Base-by-base conservation (phyloP, 2,329 filamentous ascomycete species). In the Talaromyces sp. region DNA sequence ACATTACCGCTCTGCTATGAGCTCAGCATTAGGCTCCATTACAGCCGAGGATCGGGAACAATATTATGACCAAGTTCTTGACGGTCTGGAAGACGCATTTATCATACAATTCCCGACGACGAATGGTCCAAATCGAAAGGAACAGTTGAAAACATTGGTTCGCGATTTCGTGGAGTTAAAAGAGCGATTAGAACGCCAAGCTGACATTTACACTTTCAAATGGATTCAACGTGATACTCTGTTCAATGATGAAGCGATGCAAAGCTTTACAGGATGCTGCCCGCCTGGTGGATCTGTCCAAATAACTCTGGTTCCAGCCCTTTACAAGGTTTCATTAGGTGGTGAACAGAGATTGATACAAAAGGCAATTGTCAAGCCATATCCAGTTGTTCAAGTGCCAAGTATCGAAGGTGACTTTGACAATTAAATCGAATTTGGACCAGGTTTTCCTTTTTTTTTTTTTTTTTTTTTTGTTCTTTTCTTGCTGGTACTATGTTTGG, bases 1-100 rank as follows among this genome's bases (percentile, higher is more conserved):
- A 10, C 17, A 46, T n/a, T 46, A 30, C 30, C 30, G 30, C 3
- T 24, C 43, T 9, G 43, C 43, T 13, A 46, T 19, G 19, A 36
- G 20, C 14, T 24, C 3, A 16, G 43, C 19, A 7, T 22, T 30
- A 2, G 35, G 3, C 16, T 44, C 41, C 3, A 7, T 33, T 7
- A 4, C 6, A 7, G 1, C 2, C 20, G 14, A 8, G 10, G 3
- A 24, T 11, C 4, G 22, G 4, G 19, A 24, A 4, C 1, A 2
- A 2, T 19, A 46, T 8, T 19, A 3, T 46, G 30, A 7, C 9
- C 11, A 6, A 5, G 1, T 16, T 14, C 9, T 33, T 14, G 22
- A 6, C 4, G 1, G 2, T 9, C 6, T 33, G 0, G 13, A 33
- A 20, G 6, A 2, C 10, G 1, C 1, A 20, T 22, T 20, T 2